These are phyloP conservation scores for Grosmannia penicillata DNA, from an alignment of 2,329 filamentous ascomycete species.

Conservation along the genomic window DNA sequence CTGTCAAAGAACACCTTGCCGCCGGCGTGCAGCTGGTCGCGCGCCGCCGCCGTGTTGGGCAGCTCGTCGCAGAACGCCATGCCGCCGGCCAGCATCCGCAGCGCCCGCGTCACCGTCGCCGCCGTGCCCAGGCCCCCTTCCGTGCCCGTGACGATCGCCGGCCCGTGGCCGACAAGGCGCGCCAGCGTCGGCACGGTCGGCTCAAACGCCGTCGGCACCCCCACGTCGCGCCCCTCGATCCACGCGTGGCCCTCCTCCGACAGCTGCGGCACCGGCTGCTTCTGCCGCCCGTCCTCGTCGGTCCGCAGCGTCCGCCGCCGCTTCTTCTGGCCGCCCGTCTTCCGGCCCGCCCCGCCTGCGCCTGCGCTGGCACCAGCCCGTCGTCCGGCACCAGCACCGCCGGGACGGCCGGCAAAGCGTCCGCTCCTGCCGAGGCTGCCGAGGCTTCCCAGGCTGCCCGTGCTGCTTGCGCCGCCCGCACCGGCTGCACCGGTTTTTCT, in stretches of 20 bases:
- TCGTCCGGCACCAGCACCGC: too few relatives aligned
- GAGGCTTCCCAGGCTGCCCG: conserved; percentile 1
- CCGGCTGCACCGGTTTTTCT: too few relatives aligned
- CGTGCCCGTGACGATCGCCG: conserved; percentile 20
- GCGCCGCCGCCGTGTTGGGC: conserved; percentile 12
- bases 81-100: conserved; percentile 24
- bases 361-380: background rate
- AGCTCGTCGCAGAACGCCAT: conserved; percentile 15
- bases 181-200: conserved; percentile 17
- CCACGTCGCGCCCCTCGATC: conserved; percentile 15
- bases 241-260: conserved; percentile 13
- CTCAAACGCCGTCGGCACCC: conserved; percentile 16
- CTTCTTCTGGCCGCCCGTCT: background rate
- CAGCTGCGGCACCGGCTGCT: conserved; percentile 1
- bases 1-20: conserved; percentile 21
- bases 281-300: background rate
- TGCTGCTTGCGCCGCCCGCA: background rate
- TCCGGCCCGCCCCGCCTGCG: background rate
- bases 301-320: background rate
- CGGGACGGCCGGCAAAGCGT: conserved; percentile 1
- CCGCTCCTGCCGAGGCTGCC: background rate
- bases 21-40: conserved; percentile 9
- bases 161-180: conserved; percentile 21
- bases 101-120: conserved; percentile 20
- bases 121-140: conserved; percentile 12